A percentile compares a stretch with the other conserved stretches of the same genome.
Evolutionary conservation across 495 filamentous ascomycete genomes (phyloP).

Genomic region (Penicillium coffeae): DNA sequence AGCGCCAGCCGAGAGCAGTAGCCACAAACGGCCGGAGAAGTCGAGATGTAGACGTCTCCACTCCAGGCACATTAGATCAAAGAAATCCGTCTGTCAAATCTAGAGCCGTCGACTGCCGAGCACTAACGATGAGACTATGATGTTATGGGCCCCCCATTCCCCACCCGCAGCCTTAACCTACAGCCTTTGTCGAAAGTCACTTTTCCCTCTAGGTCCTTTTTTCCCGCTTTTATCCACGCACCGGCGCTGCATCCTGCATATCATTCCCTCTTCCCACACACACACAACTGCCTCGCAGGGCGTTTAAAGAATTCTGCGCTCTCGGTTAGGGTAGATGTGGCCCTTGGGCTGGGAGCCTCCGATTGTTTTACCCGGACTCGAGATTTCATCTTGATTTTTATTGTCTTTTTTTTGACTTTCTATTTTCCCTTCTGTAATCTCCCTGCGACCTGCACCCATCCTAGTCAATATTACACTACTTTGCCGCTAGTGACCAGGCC

Average conservation of each 20-base stretch:
- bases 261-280: constrained; percentile 22
- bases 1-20: neutral
- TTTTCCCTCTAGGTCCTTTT: constrained; percentile 1
- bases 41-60: too few species aligned
- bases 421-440: constrained; percentile 8
- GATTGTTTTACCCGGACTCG: constrained; percentile 18
- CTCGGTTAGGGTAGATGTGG: constrained; percentile 13
- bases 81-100: neutral
- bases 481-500: constrained; percentile 38
- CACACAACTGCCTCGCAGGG: constrained; percentile 6
- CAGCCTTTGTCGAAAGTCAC: neutral
- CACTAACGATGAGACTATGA: neutral
- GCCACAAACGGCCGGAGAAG: neutral
- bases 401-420: constrained; percentile 18
- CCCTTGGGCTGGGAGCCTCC: constrained; percentile 12
- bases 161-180: too few species aligned
- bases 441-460: constrained; percentile 40
- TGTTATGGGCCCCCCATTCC: neutral
- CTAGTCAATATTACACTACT: constrained; percentile 43
- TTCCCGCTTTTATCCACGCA: constrained; percentile 16
- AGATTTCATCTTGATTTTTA: constrained; percentile 23
- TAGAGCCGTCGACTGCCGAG: neutral
- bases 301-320: constrained; percentile 8
- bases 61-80: neutral
- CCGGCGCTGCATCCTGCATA: constrained; percentile 34